A percentile compares a stretch with the other conserved stretches of the same genome.
phyloP scores from a whole-genome alignment of 306 rosid species.

The Trichosanthes cucumerina region DNA sequence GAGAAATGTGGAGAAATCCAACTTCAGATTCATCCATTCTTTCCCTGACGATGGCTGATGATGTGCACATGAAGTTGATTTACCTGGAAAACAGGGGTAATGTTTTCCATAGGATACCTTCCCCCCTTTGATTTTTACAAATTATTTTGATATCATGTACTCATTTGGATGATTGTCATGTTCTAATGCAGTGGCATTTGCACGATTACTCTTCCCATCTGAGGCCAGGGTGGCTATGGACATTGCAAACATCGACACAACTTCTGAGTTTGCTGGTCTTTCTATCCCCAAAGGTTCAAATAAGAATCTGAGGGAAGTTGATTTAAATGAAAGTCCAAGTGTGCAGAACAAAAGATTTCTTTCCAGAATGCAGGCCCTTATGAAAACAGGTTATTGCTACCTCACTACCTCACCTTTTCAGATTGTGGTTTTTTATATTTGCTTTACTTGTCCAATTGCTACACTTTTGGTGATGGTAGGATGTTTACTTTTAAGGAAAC shows the following conservation, averaged over 20 bases:
- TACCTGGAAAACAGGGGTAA: conserved; percentile 47
- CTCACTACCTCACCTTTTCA: not conserved
- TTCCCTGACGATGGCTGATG: conserved; percentile 29
- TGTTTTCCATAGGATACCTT: not conserved
- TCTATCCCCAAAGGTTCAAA: conserved; percentile 20
- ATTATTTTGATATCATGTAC: not conserved
- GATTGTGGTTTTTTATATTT: not conserved
- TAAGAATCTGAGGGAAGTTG: conserved; percentile 37
- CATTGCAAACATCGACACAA: conserved; percentile 30
- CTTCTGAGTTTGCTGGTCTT: conserved; percentile 21
- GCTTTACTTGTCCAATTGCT: not conserved
- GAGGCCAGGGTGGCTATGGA: conserved; percentile 42
- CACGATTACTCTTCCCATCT: conserved; percentile 33
- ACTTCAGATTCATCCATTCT: conserved; percentile 19
- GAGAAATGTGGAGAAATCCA: conserved; percentile 38
- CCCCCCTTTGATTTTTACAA: not conserved
- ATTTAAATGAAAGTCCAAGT: conserved; percentile 37
- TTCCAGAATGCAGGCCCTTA: conserved; percentile 34
- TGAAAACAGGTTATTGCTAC: conserved; percentile 31
- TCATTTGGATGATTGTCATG: not conserved
- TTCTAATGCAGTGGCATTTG: conserved; percentile 34
- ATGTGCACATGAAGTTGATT: conserved; percentile 33
- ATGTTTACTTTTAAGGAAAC: not conserved
- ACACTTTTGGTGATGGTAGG: not conserved
- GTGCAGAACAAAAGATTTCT: conserved; percentile 31